Evolutionary conservation across 2,329 filamentous ascomycete genomes (phyloP).

Genomic region (Phialocephala subalpina): DNA sequence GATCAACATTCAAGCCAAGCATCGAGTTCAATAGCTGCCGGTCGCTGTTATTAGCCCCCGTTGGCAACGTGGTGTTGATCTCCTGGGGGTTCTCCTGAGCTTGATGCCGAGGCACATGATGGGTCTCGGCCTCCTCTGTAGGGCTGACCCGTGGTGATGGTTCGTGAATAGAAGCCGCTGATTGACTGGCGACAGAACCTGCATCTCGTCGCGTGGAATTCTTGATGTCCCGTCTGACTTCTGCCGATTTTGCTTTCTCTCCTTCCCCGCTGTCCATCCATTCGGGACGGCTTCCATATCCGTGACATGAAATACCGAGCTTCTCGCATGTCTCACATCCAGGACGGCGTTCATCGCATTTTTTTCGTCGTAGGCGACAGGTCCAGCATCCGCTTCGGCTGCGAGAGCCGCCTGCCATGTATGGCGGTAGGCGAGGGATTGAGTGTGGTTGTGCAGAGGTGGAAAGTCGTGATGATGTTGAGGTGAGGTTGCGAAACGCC

Average conservation of each 20-base stretch:
- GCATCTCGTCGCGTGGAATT: constrained; percentile 52
- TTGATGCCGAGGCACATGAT: neutral
- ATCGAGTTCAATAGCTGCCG: constrained; percentile 4
- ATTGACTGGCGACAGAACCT: neutral
- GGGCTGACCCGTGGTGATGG: constrained; percentile 7
- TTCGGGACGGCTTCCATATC: constrained; percentile 49
- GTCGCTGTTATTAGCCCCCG: neutral
- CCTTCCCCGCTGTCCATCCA: constrained; percentile 38
- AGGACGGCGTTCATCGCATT: constrained; percentile 69
- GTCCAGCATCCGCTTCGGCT: constrained; percentile 64
- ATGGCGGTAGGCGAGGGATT: neutral
- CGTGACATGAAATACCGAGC: constrained; percentile 63
- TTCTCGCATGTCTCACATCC: constrained; percentile 62
- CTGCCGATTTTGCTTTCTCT: constrained; percentile 56
- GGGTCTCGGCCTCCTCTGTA: neutral
- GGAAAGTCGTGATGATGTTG: neutral
- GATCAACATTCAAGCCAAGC: constrained; percentile 5
- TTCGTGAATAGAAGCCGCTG: neutral
- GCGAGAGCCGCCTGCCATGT: constrained; percentile 14
- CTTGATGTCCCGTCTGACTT: constrained; percentile 63
- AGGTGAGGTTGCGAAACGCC: constrained; percentile 2
- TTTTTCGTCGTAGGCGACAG: constrained; percentile 69
- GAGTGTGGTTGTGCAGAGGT: neutral
- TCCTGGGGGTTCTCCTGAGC: neutral
- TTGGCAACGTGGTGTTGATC: neutral